Evolutionary conservation across 352 stramenopile genomes (phyloP).

Genomic region (Aphanomyces cochlioides): DNA sequence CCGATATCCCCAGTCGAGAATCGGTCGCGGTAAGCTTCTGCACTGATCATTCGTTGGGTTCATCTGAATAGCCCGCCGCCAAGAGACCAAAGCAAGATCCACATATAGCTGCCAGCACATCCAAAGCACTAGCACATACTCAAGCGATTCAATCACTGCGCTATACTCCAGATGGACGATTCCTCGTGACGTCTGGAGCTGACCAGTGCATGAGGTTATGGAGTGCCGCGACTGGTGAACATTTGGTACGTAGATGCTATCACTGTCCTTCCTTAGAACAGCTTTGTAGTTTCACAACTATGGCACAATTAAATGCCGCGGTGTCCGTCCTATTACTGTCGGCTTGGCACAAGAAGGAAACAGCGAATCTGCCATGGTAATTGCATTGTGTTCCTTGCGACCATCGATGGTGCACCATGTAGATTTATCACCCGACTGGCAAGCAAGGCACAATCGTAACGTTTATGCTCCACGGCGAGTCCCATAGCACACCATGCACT

Average conservation of each 20-base stretch:
- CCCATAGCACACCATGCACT: conserved; percentile 2
- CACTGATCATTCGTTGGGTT: background rate
- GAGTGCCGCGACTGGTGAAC: conserved; percentile 50
- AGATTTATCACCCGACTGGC: conserved; percentile 61
- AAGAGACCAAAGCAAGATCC: conserved; percentile 41
- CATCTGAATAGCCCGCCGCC: no score
- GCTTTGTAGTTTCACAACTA: conserved; percentile 59
- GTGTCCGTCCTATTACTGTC: conserved; percentile 49
- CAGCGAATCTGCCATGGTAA: conserved; percentile 43
- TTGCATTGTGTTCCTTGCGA: background rate
- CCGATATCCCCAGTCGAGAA: conserved; percentile 40
- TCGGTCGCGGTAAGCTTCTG: background rate
- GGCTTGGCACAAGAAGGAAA: conserved; percentile 55
- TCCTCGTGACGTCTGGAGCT: conserved; percentile 54
- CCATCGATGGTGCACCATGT: background rate
- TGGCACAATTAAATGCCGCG: conserved; percentile 39
- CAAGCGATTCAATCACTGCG: conserved; percentile 53
- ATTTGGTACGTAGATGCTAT: conserved; percentile 35
- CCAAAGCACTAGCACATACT: conserved; percentile 48
- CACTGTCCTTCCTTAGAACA: background rate
- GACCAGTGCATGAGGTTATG: conserved; percentile 66
- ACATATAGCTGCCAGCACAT: conserved; percentile 49
- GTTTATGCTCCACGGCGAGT: conserved; percentile 51
- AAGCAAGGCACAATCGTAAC: conserved; percentile 44
- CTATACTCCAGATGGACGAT: conserved; percentile 63